Conservation (phyloP, 176 grass and related monocot genomes). For the Carex scoparia region DNA sequence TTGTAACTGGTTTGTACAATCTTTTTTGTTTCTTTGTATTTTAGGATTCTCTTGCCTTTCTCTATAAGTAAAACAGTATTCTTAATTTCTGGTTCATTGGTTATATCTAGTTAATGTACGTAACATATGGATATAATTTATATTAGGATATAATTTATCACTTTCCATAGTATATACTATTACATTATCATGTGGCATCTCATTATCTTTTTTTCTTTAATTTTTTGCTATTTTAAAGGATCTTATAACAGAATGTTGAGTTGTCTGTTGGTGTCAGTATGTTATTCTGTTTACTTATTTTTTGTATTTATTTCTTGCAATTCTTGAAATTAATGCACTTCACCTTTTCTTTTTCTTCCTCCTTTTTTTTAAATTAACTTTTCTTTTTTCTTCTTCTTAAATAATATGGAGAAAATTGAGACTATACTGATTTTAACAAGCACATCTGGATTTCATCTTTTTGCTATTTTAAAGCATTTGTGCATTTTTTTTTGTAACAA, state of each 20-base stretch:
- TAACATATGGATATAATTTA: no score
- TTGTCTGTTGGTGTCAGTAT: not conserved
- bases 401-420: not conserved
- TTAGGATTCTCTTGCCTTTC: no score
- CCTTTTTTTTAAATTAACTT: not conserved
- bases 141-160: no score
- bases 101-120: no score
- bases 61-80: no score
- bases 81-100: no score
- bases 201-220: not conserved
- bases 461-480: not conserved
- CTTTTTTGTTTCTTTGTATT: not conserved
- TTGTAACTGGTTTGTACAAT: conserved; percentile 61
- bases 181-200: not conserved
- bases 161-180: not conserved
- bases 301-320: not conserved
- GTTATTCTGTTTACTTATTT: not conserved
- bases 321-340: not conserved
- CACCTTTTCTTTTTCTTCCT: not conserved
- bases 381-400: not conserved
- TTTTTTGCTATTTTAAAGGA: not conserved
- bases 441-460: not conserved
- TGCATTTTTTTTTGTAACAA: not conserved
- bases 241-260: not conserved
- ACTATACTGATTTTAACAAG: not conserved